phyloP scores from a whole-genome alignment of 139 green algal species.

The Desmodesmus armatus region DNA sequence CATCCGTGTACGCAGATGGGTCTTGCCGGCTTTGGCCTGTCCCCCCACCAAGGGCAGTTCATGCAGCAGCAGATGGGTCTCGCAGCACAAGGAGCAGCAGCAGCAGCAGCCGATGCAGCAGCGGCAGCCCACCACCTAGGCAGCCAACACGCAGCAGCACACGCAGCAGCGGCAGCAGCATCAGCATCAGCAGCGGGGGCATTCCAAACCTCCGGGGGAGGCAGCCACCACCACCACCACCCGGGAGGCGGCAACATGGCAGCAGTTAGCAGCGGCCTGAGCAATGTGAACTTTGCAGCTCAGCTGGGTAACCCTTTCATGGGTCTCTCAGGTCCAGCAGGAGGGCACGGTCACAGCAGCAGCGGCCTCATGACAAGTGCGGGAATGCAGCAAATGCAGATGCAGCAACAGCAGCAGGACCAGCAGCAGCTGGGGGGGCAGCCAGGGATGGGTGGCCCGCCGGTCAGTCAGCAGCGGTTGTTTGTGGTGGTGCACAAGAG shows the following conservation, averaged over 20 bases:
- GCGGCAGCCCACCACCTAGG: constrained; percentile 12
- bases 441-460: background rate
- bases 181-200: constrained; percentile 13
- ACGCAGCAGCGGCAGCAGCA: constrained; percentile 25
- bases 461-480: constrained; percentile 74
- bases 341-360: background rate
- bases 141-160: background rate
- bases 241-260: constrained; percentile 34
- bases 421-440: background rate
- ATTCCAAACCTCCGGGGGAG: constrained; percentile 32
- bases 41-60: no score
- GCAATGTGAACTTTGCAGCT: constrained; percentile 28
- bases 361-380: no score
- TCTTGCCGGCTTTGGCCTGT: no score
- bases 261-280: constrained; percentile 37
- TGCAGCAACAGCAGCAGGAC: constrained; percentile 1
- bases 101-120: constrained; percentile 4
- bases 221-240: no score
- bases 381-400: background rate
- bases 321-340: constrained; percentile 24
- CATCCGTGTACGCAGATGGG: no score
- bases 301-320: constrained; percentile 26
- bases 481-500: constrained; percentile 92
- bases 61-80: background rate
- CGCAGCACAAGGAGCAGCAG: constrained; percentile 27